Conservation (phyloP, 2,329 filamentous ascomycete species). For the Didymella keratinophila region DNA sequence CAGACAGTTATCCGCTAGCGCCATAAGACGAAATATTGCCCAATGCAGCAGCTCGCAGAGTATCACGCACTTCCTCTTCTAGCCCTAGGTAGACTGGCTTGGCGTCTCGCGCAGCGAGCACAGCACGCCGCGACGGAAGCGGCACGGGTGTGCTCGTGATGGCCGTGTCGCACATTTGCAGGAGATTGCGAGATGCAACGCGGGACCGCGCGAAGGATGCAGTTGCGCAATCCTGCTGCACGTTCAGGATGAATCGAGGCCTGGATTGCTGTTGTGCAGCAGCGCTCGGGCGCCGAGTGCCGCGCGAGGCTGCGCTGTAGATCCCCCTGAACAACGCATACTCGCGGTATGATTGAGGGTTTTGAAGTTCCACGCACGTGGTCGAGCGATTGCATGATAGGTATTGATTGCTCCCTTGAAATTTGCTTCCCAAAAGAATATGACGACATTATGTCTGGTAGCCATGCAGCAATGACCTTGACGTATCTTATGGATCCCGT, state of each 20-base stretch:
- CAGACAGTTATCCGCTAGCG: no score
- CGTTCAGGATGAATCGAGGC: not conserved
- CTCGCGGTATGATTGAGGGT: not conserved
- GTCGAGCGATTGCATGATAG: not conserved
- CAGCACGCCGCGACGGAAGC: not conserved
- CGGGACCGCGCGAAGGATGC: slow-evolving; percentile 14
- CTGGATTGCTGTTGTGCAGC: not conserved
- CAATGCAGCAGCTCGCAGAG: not conserved
- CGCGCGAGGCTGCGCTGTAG: slow-evolving; percentile 1
- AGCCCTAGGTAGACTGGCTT: slow-evolving; percentile 28
- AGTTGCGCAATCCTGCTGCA: slow-evolving; percentile 1
- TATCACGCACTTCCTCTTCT: slow-evolving; percentile 26
- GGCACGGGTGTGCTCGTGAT: not conserved
- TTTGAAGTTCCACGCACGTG: not conserved
- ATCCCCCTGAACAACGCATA: slow-evolving; percentile 16
- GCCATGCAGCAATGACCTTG: not conserved
- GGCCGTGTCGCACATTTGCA: not conserved
- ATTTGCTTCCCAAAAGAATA: not conserved
- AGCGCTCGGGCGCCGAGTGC: not conserved
- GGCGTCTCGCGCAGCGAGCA: not conserved
- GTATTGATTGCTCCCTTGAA: not conserved
- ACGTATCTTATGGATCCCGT: not conserved
- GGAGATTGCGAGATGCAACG: slow-evolving; percentile 15
- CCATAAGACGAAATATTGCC: not conserved
- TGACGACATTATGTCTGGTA: not conserved